Evolutionary conservation across 2,329 filamentous ascomycete species (phyloP), one percentile per base, ranked within the genome.

Genomic region (Pseudocercospora fuligena): DNA sequence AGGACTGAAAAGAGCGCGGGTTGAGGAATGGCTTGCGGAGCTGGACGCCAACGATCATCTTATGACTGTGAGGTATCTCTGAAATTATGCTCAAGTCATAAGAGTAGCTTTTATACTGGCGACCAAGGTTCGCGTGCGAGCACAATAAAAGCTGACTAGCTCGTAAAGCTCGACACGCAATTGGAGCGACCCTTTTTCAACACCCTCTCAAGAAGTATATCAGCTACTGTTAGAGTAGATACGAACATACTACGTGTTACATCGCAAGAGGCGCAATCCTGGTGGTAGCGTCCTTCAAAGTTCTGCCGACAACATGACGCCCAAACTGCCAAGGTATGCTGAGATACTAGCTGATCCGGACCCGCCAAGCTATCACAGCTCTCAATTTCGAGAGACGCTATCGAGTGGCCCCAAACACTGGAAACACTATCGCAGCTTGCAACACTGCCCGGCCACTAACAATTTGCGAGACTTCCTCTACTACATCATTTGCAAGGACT

Each of bases 1-100:
- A 80, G 91, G 92, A 5, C 86, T 96, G 81, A 97, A 95, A 82
- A 85, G 93, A 64, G 96, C 94, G 80, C 77, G 82, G 49, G 84
- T 88, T 3, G 82, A 80, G 79, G 81, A 69, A 73, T 87, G 65
- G 78, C 59, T 88, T 33, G 80, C 76, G 49, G 90, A 92, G 72
- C 85, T 93, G 14, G 93, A 91, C 83, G 86, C 87, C 56, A 82
- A 89, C 69, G 90, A 92, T 75, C 87, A 90, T 78, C 75, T 82
- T 66, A 77, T 78, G 40, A 75, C 75, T 66, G 77, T 81, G 25
- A 73, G 80, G 69, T 68, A 67, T 54, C 61, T 72, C 2, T 69
- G 66, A 70, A 4, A 29, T 3, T 21, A 54, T 54, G 51, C 7
- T 8, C 19, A 31, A 54, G 19, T 12, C 14, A 56, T 31, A 7